Evolutionary conservation across 202 grass and related monocot species (phyloP), one percentile per base, ranked within the genome.

Genomic region (Carex arenaria): DNA sequence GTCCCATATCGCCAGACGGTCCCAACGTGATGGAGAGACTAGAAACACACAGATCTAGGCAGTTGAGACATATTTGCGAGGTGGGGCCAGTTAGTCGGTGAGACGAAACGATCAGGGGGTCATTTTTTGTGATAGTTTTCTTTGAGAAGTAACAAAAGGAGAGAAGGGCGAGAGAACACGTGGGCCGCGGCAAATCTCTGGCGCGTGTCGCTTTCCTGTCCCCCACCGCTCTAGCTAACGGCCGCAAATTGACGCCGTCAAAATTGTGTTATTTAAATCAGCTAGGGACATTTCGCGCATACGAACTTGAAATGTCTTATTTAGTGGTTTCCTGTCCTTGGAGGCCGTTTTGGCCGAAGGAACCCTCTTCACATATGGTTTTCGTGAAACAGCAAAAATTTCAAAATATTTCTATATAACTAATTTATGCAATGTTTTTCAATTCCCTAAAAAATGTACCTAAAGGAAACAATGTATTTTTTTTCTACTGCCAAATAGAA

Each of bases 231-330:
- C 59, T 18, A 72, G 45, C 60, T 61, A 59, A 40, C 34, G 36
- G 23, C 79, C 61, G 36, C 79, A 49, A 66, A 53, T 81, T 81
- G 40, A 67, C 79, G 79, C 61, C 62, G 79, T 81, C 78, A 81
- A 80, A 12, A 5, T 65, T 43, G 2, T 43, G 2, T 81, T 66
- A 2, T 81, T 80, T 80, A 80, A 80, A 22, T 80, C 36, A 4
- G 32, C 23, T 66, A 11, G 0, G 38, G 32, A 0, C 19, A 23
- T 80, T 59, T 80, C 19, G 11, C n/a, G 0, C 0, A 10, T 2
- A 23, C 0, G 0, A 40, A 31, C 77, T 18, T 7, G 0, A 2
- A 76, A 67, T 3, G 6, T 14, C 14, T 12, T 68, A 38, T 11
- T 74, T 31, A 8, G 7, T 28, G 1, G 10, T 22, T 72, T 47